Conservation (phyloP, 2,329 filamentous ascomycete species). For the Phialophora tarda region DNA sequence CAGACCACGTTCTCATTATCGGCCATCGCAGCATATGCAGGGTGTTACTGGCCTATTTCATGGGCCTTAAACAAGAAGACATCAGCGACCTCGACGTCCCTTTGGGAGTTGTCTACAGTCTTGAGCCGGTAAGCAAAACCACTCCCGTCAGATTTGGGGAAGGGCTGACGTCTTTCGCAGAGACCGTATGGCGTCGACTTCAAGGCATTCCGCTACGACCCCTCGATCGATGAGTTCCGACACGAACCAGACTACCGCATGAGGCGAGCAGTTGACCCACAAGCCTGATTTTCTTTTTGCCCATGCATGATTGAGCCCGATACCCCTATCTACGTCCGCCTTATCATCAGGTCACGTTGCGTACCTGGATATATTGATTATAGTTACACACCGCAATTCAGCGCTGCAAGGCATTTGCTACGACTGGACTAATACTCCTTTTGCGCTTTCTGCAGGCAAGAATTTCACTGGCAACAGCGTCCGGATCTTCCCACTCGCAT, state of each 20-base stretch:
- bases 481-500: slow-evolving; percentile 19
- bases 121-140: slow-evolving; percentile 69
- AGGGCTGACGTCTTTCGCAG: slow-evolving; percentile 35
- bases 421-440: slow-evolving; percentile 32
- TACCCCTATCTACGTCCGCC: slow-evolving; percentile 22
- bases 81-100: slow-evolving; percentile 95
- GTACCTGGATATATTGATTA: slow-evolving; percentile 9
- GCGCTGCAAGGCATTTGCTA: slow-evolving; percentile 16
- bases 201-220: slow-evolving; percentile 91
- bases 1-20: slow-evolving; percentile 90
- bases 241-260: slow-evolving; percentile 84
- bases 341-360: neutral
- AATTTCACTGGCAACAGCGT: slow-evolving; percentile 29
- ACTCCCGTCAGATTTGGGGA: neutral
- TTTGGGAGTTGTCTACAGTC: slow-evolving; percentile 88
- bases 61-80: slow-evolving; percentile 85
- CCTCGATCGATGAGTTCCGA: slow-evolving; percentile 77
- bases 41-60: slow-evolving; percentile 94
- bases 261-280: slow-evolving; percentile 49
- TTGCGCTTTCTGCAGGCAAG: slow-evolving; percentile 30
- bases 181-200: slow-evolving; percentile 98
- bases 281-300: slow-evolving; percentile 31
- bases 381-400: slow-evolving; percentile 8
- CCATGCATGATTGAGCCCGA: slow-evolving; percentile 19
- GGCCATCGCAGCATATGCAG: slow-evolving; percentile 91